Conservation (phyloP, 768 basidiomycete species). For the Boletus reticuloceps region DNA sequence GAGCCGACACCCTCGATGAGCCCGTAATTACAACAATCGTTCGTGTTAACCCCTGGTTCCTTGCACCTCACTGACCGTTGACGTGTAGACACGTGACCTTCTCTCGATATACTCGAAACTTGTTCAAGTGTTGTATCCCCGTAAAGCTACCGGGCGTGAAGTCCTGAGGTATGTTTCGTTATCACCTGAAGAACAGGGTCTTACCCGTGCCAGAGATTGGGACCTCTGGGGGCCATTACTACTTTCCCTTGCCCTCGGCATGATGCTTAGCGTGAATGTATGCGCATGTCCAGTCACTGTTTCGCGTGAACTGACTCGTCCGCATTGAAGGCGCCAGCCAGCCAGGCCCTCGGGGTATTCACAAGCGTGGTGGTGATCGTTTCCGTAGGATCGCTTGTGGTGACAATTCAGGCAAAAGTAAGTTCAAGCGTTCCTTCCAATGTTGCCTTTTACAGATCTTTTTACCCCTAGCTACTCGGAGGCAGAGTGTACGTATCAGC, state of each 20-base stretch:
- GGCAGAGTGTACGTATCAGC: conserved; percentile 68
- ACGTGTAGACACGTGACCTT: conserved; percentile 75
- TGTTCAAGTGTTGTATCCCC: conserved; percentile 90
- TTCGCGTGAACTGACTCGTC: background rate
- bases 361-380: conserved; percentile 93
- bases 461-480: conserved; percentile 59
- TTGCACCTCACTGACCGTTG: conserved; percentile 6
- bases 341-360: conserved; percentile 86
- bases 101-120: conserved; percentile 90
- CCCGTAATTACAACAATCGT: conserved; percentile 89
- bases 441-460: background rate
- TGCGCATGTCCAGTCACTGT: conserved; percentile 16
- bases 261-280: conserved; percentile 85
- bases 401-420: conserved; percentile 96
- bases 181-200: background rate
- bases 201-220: conserved; percentile 72
- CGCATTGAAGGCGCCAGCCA: conserved; percentile 66
- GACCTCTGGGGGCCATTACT: conserved; percentile 96
- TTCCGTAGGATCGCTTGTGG: conserved; percentile 83
- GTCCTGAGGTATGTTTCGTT: conserved; percentile 59
- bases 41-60: conserved; percentile 29
- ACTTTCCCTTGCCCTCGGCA: conserved; percentile 73
- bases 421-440: conserved; percentile 2
- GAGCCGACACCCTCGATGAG: conserved; percentile 88
- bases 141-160: conserved; percentile 69